phyloP scores from a whole-genome alignment of 1,139 yeast genomes.

The Candida sanyaensis region DNA sequence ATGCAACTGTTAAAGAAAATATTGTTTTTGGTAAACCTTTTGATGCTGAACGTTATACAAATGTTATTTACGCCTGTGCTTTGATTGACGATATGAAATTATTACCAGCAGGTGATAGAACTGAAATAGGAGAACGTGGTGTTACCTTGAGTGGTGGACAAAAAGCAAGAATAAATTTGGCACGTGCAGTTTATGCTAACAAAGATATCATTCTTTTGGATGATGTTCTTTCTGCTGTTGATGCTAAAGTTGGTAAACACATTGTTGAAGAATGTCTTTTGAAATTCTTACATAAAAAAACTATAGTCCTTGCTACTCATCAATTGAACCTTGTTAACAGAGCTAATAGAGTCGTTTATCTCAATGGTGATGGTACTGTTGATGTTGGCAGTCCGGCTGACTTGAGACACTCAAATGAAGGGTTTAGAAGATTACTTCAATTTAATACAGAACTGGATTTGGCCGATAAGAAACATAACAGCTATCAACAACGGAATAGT shows the following conservation, averaged over 20 bases:
- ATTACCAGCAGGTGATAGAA: constrained; percentile 38
- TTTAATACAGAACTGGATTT: constrained; percentile 21
- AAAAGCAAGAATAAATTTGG: constrained; percentile 44
- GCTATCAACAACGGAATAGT: not conserved
- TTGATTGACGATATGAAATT: constrained; percentile 37
- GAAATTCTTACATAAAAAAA: constrained; percentile 29
- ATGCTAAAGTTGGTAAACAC: constrained; percentile 41
- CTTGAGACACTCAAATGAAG: constrained; percentile 23
- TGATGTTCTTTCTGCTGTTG: constrained; percentile 47
- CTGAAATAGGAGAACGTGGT: constrained; percentile 48
- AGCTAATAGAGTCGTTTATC: constrained; percentile 35
- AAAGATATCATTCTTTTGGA: constrained; percentile 36
- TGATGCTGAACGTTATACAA: constrained; percentile 29
- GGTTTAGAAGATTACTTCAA: constrained; percentile 30
- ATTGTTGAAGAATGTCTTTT: constrained; percentile 35
- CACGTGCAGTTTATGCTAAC: constrained; percentile 42
- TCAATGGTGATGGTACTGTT: constrained; percentile 36
- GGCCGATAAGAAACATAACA: constrained; percentile 1
- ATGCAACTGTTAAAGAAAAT: constrained; percentile 45
- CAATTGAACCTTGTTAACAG: constrained; percentile 34
- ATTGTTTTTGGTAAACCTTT: constrained; percentile 38
- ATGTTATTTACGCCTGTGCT: constrained; percentile 39
- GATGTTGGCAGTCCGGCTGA: constrained; percentile 35
- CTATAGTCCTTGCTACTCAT: constrained; percentile 41
- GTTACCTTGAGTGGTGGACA: constrained; percentile 46